A percentile compares a stretch with the other conserved stretches of the same genome.
phyloP scores from a whole-genome alignment of 108 stramenopile species.

The Skeletonema potamos region DNA sequence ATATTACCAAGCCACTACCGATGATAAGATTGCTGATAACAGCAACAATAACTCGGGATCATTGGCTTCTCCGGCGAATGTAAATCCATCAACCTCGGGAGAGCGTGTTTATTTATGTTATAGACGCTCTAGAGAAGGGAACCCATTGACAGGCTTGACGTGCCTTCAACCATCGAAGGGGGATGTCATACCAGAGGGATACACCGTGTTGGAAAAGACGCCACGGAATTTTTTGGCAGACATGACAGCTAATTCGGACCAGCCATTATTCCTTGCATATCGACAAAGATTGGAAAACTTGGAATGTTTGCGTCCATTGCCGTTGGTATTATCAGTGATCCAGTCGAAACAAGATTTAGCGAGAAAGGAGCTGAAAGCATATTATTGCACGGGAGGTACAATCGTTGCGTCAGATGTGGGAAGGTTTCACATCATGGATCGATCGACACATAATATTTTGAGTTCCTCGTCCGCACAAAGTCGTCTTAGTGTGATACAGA shows the following conservation, averaged over 20 bases:
- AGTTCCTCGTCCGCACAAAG: conserved; percentile 78
- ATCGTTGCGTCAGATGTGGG: conserved; percentile 73
- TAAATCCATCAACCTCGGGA: conserved; percentile 54
- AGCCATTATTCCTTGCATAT: conserved; percentile 73
- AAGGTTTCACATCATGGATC: conserved; percentile 84
- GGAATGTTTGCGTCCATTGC: conserved; percentile 77
- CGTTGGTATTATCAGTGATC: conserved; percentile 68
- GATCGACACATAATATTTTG: conserved; percentile 78
- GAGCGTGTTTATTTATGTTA: conserved; percentile 81
- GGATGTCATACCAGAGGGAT: conserved; percentile 81
- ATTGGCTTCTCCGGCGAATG: conserved; percentile 35
- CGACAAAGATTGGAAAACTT: conserved; percentile 83
- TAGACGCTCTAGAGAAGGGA: conserved; percentile 86
- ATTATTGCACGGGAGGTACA: conserved; percentile 85
- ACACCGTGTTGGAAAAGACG: conserved; percentile 80
- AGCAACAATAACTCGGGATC: too few species aligned
- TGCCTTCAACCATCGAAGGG: conserved; percentile 63
- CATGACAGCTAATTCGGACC: conserved; percentile 36
- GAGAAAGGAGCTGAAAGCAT: conserved; percentile 57
- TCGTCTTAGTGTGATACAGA: conserved; percentile 70
- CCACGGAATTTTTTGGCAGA: conserved; percentile 78
- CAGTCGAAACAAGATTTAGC: conserved; percentile 20
- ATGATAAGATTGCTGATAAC: not conserved
- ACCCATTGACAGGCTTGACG: conserved; percentile 79
- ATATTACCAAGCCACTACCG: conserved; percentile 19